A percentile compares a stretch with the other conserved stretches of the same genome.
Evolutionary conservation across 345 rosid species (phyloP).

Genomic region (Lepidium aucheri): DNA sequence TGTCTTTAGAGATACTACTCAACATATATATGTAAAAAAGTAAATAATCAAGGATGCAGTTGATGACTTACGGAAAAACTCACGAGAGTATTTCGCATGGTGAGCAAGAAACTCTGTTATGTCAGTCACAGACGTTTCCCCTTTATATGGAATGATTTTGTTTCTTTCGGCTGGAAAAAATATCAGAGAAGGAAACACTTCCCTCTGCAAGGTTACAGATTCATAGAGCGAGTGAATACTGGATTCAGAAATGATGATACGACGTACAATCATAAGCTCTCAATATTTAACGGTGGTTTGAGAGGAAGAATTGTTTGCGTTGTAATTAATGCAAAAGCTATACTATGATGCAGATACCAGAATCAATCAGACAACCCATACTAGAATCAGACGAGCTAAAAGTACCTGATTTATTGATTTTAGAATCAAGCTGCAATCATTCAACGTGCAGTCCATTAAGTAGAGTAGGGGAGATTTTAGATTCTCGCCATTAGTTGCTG

Average conservation of each 20-base stretch:
- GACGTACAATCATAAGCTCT: not conserved
- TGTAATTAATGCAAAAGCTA: not conserved
- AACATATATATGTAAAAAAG: not conserved
- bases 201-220: constrained; percentile 49
- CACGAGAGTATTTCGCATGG: constrained; percentile 49
- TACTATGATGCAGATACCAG: not conserved
- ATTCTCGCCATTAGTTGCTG: constrained; percentile 5
- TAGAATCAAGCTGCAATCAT: constrained; percentile 75
- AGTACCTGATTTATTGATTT: constrained; percentile 60
- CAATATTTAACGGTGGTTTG: not conserved
- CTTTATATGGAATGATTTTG: constrained; percentile 46
- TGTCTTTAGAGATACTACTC: not conserved
- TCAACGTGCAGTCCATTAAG: constrained; percentile 84
- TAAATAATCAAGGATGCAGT: not conserved
- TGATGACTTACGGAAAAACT: constrained; percentile 38
- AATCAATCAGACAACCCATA: not conserved
- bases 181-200: constrained; percentile 70
- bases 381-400: not conserved
- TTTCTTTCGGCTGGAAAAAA: constrained; percentile 74
- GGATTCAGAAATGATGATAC: not conserved
- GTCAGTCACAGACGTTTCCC: constrained; percentile 62
- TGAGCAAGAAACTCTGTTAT: constrained; percentile 59
- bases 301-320: not conserved
- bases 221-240: not conserved
- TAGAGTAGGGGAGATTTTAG: constrained; percentile 55